These are phyloP conservation scores for Penicillium freii DNA, from an alignment of 2,329 filamentous ascomycete species.

Conservation along the genomic window DNA sequence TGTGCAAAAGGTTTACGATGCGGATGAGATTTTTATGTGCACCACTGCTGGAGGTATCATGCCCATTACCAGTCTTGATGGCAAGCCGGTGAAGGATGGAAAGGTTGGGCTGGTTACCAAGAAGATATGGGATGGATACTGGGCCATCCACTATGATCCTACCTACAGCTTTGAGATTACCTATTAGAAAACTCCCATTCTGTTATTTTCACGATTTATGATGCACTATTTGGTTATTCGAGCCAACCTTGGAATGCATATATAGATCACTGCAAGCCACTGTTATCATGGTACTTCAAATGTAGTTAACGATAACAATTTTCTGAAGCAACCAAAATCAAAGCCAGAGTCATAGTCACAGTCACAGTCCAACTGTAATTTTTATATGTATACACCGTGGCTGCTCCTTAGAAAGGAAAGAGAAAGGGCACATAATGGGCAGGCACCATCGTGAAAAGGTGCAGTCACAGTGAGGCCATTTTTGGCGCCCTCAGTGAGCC, in stretches of 20 bases:
- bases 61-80: slow-evolving; percentile 52
- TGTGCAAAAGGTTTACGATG: no score
- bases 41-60: slow-evolving; percentile 29
- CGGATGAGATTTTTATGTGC: no score
- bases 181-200: neutral
- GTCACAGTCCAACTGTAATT: neutral
- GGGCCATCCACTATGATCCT: slow-evolving; percentile 48
- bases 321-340: neutral
- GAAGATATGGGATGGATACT: slow-evolving; percentile 53
- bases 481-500: no score
- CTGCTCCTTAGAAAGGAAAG: neutral
- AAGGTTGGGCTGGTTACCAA: slow-evolving; percentile 48
- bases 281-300: neutral
- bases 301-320: neutral
- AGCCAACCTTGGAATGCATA: neutral
- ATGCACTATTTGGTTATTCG: neutral
- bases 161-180: slow-evolving; percentile 30
- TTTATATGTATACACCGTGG: neutral
- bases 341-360: neutral
- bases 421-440: no score
- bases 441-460: no score
- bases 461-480: no score
- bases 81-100: slow-evolving; percentile 41
- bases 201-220: neutral
- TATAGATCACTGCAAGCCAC: neutral